phyloP scores from a whole-genome alignment of 2,329 filamentous ascomycete genomes.

The Ophiobolus disseminans region DNA sequence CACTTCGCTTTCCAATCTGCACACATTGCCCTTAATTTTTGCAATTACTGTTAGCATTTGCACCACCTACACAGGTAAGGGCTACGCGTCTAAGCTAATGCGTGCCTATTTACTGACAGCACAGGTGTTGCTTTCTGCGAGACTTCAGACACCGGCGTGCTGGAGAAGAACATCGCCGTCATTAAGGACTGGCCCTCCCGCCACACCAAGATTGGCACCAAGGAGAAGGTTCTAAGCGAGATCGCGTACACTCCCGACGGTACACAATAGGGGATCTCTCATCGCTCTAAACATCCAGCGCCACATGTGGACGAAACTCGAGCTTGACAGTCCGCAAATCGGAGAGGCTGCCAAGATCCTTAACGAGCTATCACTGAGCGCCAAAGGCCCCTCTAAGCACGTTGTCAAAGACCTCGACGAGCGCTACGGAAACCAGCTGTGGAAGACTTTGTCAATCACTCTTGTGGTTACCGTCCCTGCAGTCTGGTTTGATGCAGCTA shows the following conservation, averaged over 20 bases:
- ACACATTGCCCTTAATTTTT: not conserved
- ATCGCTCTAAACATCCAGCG: conserved; percentile 27
- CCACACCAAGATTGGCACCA: conserved; percentile 24
- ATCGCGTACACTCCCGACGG: conserved; percentile 8
- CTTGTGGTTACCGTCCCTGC: conserved; percentile 36
- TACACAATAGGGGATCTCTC: conserved; percentile 21
- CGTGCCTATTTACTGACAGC: no score
- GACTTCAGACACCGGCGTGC: conserved; percentile 10
- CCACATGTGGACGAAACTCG: conserved; percentile 44
- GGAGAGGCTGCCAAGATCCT: conserved; percentile 28
- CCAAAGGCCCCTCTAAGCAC: conserved; percentile 3
- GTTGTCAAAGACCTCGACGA: conserved; percentile 29
- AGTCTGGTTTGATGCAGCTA: conserved; percentile 34
- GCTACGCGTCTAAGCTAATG: no score
- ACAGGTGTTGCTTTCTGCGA: conserved; percentile 39
- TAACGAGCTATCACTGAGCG: conserved; percentile 11
- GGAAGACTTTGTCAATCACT: conserved; percentile 23
- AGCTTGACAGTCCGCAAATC: conserved; percentile 22
- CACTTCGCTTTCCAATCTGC: conserved; percentile 6
- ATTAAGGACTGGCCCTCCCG: conserved; percentile 32
- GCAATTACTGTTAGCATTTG: not conserved
- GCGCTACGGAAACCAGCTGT: conserved; percentile 26
- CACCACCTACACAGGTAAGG: no score
- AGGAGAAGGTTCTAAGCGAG: conserved; percentile 33
- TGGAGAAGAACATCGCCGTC: conserved; percentile 23